phyloP scores from a whole-genome alignment of 2,329 filamentous ascomycete species.

The Magnaporthiopsis rhizophila region DNA sequence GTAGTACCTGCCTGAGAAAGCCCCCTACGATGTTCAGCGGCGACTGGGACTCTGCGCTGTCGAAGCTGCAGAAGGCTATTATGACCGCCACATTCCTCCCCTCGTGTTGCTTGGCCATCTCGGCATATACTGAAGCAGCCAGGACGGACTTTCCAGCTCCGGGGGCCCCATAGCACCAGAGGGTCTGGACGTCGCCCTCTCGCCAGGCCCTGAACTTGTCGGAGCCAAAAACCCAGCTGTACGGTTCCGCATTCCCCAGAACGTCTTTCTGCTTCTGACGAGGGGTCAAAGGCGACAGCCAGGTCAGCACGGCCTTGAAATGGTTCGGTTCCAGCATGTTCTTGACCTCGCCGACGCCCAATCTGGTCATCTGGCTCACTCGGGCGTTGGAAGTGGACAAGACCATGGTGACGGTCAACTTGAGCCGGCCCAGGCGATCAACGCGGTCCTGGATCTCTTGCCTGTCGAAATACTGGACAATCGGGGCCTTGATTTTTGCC shows the following conservation, averaged over 20 bases:
- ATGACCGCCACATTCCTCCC: neutral
- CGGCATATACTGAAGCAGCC: neutral
- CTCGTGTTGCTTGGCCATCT: neutral
- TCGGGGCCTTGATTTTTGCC: neutral
- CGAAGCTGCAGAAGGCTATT: slow-evolving; percentile 3
- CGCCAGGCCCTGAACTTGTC: neutral
- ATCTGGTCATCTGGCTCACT: neutral
- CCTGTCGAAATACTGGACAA: neutral
- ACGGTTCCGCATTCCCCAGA: neutral
- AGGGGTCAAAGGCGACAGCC: neutral
- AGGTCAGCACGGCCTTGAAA: neutral
- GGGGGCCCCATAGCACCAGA: neutral
- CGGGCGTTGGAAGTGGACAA: neutral
- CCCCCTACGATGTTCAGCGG: neutral
- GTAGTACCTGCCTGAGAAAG: neutral
- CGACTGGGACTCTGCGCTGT: neutral
- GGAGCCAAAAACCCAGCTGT: neutral
- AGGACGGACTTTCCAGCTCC: neutral
- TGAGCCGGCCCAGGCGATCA: neutral
- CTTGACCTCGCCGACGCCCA: neutral
- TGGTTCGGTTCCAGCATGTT: neutral
- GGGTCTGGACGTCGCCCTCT: neutral
- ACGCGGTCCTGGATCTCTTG: neutral
- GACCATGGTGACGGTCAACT: neutral
- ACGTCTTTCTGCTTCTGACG: neutral